Evolutionary conservation across 352 stramenopile species (phyloP).

Genomic region (Phytopythium chamaehyphon): DNA sequence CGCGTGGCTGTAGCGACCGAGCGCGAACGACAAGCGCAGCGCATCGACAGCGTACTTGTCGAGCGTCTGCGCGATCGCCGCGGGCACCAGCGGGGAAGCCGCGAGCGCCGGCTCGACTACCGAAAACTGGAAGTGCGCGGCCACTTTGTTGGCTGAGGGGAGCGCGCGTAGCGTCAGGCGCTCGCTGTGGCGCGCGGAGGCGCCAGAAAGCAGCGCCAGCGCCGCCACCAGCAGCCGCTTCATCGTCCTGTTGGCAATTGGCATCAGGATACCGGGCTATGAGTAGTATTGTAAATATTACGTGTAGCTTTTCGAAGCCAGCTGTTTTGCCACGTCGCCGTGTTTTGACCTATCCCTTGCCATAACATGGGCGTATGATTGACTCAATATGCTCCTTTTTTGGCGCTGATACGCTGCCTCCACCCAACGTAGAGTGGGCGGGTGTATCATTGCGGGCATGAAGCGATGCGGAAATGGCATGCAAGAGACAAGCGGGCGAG

Average conservation of each 20-base stretch:
- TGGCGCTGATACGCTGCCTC: too few relatives aligned
- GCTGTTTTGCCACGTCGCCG: too few relatives aligned
- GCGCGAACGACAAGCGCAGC: slow-evolving; percentile 60
- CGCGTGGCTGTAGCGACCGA: slow-evolving; percentile 52
- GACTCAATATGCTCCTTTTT: too few relatives aligned
- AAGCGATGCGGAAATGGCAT: too few relatives aligned
- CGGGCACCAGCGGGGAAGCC: slow-evolving; percentile 30
- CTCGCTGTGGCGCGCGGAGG: slow-evolving; percentile 29
- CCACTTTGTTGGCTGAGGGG: slow-evolving; percentile 35
- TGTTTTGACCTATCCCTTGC: too few relatives aligned
- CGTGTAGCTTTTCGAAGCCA: too few relatives aligned
- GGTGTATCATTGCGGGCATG: too few relatives aligned
- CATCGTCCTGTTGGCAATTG: slow-evolving; percentile 5
- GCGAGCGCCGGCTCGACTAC: slow-evolving; percentile 14
- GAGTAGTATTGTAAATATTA: background rate
- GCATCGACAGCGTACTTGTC: slow-evolving; percentile 65
- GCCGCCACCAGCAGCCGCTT: slow-evolving; percentile 6
- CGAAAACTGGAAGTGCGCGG: slow-evolving; percentile 54
- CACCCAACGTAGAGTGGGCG: too few relatives aligned
- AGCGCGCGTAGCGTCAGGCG: slow-evolving; percentile 47
- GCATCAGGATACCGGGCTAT: background rate
- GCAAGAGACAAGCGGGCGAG: too few relatives aligned
- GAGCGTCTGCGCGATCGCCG: slow-evolving; percentile 65
- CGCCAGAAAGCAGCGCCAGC: slow-evolving; percentile 10
- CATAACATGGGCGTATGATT: too few relatives aligned